Base-by-base conservation (phyloP, 2,329 filamentous ascomycete species). In the Sclerotinia borealis region DNA sequence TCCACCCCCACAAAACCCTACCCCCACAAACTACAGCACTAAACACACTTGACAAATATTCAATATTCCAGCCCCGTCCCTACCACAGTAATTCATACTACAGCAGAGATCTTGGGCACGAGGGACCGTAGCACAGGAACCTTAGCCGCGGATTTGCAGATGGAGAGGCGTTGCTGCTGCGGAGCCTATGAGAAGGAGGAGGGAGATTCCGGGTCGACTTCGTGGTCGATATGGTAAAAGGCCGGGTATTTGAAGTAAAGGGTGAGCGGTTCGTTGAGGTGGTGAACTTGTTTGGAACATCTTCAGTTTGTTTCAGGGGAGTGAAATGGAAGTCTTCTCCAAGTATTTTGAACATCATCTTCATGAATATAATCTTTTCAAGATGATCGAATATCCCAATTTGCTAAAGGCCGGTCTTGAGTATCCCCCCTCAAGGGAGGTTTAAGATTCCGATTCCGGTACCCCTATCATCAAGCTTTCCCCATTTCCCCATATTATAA, bases 1-100 rank as follows among this genome's bases (percentile, higher is more conserved):
- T 6, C 65, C 65, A 4, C 29, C n/a, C n/a, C n/a, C 47, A 56
- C 67, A 68, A 17, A 62, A 63, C 1, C 64, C 66, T n/a, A n/a
- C n/a, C n/a, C n/a, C n/a, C n/a, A n/a, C n/a, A n/a, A n/a, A n/a
- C n/a, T n/a, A n/a, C n/a, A n/a, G n/a, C n/a, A n/a, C n/a, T n/a
- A n/a, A n/a, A n/a, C n/a, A n/a, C 4, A 41, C 13, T 50, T 62
- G 56, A 15, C 55, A 49, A n/a, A n/a, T n/a, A n/a, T n/a, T n/a
- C n/a, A n/a, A 29, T 52, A 56, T 7, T 41, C 61, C 0, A 51
- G 29, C 2, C 61, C 61, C 9, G 51, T 58, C 61, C 9, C 43
- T 58, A 8, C 61, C 61, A 43, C 61, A 63, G 25, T 58, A 58
- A 58, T 8, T 49, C 19, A 10, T 49, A 63, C 39, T 58, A 31